phyloP scores from a whole-genome alignment of 768 basidiomycete genomes.

The Boletus tomentosulus region DNA sequence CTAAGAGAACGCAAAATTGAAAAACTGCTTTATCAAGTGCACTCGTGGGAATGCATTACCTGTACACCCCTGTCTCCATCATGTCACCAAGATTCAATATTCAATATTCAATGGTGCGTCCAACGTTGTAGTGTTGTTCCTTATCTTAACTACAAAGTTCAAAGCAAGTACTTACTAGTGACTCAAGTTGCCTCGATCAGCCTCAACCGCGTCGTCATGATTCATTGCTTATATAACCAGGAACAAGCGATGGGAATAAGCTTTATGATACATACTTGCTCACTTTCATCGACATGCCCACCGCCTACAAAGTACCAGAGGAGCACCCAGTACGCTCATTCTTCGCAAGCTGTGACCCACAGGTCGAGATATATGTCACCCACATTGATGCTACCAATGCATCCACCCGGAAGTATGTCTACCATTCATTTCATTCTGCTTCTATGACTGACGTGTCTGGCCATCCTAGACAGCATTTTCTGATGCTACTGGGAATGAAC shows the following conservation, averaged over 20 bases:
- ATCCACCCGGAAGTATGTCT: constrained; percentile 24
- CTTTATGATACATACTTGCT: background rate
- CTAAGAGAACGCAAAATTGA: background rate
- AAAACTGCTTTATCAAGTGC: constrained; percentile 2
- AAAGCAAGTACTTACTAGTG: background rate
- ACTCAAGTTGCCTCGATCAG: background rate
- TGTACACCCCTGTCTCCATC: background rate
- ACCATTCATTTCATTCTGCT: background rate
- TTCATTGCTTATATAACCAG: constrained; percentile 18
- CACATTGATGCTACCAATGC: constrained; percentile 22
- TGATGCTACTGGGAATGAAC: constrained; percentile 26
- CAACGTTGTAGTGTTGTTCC: no score
- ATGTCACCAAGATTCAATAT: no score
- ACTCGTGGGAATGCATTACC: constrained; percentile 22
- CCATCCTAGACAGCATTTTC: constrained; percentile 22
- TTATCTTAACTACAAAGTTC: background rate
- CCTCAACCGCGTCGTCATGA: no score
- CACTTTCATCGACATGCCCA: constrained; percentile 20
- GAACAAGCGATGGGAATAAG: background rate
- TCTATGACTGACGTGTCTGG: constrained; percentile 9
- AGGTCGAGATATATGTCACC: constrained; percentile 28
- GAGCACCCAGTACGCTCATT: constrained; percentile 24
- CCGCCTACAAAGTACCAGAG: constrained; percentile 22
- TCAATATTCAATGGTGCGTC: no score
- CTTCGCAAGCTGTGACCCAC: constrained; percentile 14